A percentile compares a stretch with the other conserved stretches of the same genome.
Evolutionary conservation across 2,329 filamentous ascomycete species (phyloP).

Genomic region (Boeremia lycopersici): DNA sequence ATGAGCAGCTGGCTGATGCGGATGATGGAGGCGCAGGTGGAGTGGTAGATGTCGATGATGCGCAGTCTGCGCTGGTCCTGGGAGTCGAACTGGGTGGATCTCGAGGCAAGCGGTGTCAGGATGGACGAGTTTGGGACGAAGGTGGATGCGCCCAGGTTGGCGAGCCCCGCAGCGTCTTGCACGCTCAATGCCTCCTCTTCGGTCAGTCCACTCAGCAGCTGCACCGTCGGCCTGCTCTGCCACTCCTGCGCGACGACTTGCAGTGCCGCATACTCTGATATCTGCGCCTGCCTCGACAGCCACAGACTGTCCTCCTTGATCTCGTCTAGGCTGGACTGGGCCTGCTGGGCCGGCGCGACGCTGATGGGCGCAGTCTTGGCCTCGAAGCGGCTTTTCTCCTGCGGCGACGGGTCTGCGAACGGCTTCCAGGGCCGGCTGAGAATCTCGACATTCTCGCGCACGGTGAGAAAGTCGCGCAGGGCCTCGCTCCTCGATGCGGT

Average conservation of each 20-base stretch:
- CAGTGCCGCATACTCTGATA: conserved; percentile 83
- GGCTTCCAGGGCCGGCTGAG: conserved; percentile 72
- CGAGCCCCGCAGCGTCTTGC: conserved; percentile 72
- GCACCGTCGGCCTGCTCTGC: conserved; percentile 76
- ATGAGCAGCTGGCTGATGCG: conserved; percentile 46
- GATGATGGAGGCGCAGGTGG: conserved; percentile 66
- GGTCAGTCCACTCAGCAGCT: conserved; percentile 74
- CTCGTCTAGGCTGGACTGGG: conserved; percentile 73
- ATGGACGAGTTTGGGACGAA: conserved; percentile 53
- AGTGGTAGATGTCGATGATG: conserved; percentile 73
- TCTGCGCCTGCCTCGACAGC: conserved; percentile 77
- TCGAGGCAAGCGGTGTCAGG: conserved; percentile 33
- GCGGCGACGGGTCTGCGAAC: conserved; percentile 67
- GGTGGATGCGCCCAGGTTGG: conserved; percentile 63
- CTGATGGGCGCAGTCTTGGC: conserved; percentile 88
- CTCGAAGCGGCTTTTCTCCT: conserved; percentile 75
- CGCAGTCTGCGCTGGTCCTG: conserved; percentile 67
- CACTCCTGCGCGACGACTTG: conserved; percentile 82
- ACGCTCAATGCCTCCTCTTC: conserved; percentile 79
- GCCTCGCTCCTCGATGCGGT: conserved; percentile 41
- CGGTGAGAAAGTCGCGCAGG: conserved; percentile 72
- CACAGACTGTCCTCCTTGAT: conserved; percentile 86
- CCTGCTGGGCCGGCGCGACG: conserved; percentile 70
- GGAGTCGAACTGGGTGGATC: conserved; percentile 60
- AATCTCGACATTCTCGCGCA: conserved; percentile 70